Conservation (phyloP, 78 protist genomes). For the Chrysochromulina parva region DNA sequence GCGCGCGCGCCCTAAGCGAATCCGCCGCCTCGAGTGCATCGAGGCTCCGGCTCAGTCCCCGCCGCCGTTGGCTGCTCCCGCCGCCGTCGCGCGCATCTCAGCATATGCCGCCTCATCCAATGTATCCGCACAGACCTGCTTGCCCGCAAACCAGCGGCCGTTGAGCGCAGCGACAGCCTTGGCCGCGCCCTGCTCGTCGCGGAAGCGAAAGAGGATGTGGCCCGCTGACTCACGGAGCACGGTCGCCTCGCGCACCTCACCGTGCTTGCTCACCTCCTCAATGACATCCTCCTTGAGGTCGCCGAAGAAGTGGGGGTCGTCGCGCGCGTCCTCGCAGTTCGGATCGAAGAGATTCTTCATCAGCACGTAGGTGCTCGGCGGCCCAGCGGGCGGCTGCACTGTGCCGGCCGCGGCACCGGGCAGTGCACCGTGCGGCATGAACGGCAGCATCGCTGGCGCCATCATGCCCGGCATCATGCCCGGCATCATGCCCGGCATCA, state of each 20-base stretch:
- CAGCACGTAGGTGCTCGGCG: background rate
- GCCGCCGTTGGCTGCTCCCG: too few species aligned
- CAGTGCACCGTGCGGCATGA: background rate
- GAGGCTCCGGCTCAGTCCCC: too few species aligned
- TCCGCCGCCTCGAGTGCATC: too few species aligned
- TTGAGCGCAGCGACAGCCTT: background rate
- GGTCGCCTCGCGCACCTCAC: background rate
- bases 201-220: background rate
- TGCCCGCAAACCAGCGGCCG: conserved; percentile 17
- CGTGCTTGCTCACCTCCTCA: conserved; percentile 32
- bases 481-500: background rate
- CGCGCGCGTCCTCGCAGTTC: background rate
- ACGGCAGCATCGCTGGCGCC: background rate
- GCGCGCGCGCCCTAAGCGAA: too few species aligned
- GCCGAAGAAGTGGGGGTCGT: background rate
- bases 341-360: conserved; percentile 16
- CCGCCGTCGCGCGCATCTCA: too few species aligned
- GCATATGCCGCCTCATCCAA: background rate
- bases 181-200: background rate
- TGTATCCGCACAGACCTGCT: background rate
- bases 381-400: background rate
- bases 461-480: background rate
- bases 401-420: background rate
- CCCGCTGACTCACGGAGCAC: background rate
- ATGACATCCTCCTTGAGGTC: conserved; percentile 27